phyloP scores from a whole-genome alignment of 1,284 basidiomycete genomes.

The Kwoniella shivajii region DNA sequence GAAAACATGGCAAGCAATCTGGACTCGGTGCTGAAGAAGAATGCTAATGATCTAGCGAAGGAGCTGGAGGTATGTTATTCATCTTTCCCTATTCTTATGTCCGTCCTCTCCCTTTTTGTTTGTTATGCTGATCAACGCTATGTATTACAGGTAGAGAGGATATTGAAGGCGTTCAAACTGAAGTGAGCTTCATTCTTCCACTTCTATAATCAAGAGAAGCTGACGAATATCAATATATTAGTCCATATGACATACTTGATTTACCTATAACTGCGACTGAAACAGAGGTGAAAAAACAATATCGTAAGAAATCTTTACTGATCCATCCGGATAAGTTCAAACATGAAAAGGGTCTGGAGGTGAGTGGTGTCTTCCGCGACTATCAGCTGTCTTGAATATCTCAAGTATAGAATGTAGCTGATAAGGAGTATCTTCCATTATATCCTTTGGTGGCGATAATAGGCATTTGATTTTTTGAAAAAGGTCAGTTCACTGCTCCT shows the following conservation, averaged over 20 bases:
- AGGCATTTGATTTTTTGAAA: conserved; percentile 62
- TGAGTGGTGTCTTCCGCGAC: conserved; percentile 28
- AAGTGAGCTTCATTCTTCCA: conserved; percentile 51
- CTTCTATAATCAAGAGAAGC: background rate
- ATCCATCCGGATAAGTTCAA: conserved; percentile 64
- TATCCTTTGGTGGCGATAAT: conserved; percentile 11
- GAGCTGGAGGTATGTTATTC: conserved; percentile 42
- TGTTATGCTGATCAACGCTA: background rate
- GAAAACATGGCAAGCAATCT: conserved; percentile 18
- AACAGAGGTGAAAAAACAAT: conserved; percentile 59
- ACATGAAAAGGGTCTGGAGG: conserved; percentile 58
- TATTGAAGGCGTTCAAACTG: conserved; percentile 59
- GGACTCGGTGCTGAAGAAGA: conserved; percentile 31
- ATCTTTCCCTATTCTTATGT: background rate
- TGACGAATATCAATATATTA: conserved; percentile 21
- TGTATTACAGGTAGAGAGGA: conserved; percentile 55
- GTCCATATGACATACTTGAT: conserved; percentile 61
- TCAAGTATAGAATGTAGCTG: conserved; percentile 1
- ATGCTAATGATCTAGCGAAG: conserved; percentile 31
- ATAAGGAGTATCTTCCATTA: background rate
- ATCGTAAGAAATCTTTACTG: conserved; percentile 60
- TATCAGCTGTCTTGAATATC: background rate
- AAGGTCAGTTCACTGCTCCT: conserved; percentile 50
- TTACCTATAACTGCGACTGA: conserved; percentile 56
- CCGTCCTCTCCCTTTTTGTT: background rate